These are phyloP conservation scores for Penicillium crustosum DNA, from an alignment of 2,329 filamentous ascomycete genomes.

Conservation along the genomic window DNA sequence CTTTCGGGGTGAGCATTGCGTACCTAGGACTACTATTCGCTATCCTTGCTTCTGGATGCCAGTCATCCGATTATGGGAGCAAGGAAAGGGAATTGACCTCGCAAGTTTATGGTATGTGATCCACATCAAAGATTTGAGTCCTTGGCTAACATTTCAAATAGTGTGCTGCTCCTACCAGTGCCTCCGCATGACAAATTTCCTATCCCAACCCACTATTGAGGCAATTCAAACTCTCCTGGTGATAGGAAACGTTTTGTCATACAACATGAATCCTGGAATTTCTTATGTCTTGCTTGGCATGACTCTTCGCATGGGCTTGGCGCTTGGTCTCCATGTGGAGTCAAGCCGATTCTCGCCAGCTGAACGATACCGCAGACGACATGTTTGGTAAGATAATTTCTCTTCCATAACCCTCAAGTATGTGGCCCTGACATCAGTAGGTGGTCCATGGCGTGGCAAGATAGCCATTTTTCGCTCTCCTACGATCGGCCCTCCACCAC, in stretches of 20 bases:
- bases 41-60: constrained; percentile 62
- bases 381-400: constrained; percentile 43
- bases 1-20: constrained; percentile 58
- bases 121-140: background rate
- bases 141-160: constrained; percentile 33
- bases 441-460: constrained; percentile 66
- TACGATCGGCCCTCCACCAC: constrained; percentile 60
- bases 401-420: background rate
- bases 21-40: constrained; percentile 63
- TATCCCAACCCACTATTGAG: constrained; percentile 61
- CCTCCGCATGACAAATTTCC: constrained; percentile 62
- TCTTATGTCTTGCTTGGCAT: constrained; percentile 62
- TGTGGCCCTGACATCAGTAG: constrained; percentile 26
- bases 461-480: constrained; percentile 62
- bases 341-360: constrained; percentile 54
- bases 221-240: constrained; percentile 63
- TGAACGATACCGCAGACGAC: constrained; percentile 48
- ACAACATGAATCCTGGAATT: constrained; percentile 65
- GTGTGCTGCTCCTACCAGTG: constrained; percentile 67
- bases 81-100: constrained; percentile 64
- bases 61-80: constrained; percentile 57
- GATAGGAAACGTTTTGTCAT: constrained; percentile 61
- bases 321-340: constrained; percentile 59
- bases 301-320: constrained; percentile 61
- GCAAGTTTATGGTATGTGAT: constrained; percentile 58